phyloP scores from a whole-genome alignment of 2,329 filamentous ascomycete genomes.

The Fusarium phyllophilum region DNA sequence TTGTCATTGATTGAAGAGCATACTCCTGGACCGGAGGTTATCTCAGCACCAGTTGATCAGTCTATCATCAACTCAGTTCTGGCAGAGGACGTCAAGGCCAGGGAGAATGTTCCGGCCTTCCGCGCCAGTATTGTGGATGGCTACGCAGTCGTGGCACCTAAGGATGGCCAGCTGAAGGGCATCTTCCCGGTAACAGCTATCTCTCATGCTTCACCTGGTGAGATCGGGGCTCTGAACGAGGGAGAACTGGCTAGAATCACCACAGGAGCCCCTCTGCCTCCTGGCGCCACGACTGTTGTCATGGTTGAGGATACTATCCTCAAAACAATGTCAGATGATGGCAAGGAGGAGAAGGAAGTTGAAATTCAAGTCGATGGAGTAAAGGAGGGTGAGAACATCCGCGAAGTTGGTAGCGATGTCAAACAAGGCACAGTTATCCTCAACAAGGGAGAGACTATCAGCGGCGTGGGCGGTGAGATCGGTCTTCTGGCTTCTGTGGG shows the following conservation, averaged over 20 bases:
- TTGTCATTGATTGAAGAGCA: constrained; percentile 76
- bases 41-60: constrained; percentile 69
- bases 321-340: constrained; percentile 79
- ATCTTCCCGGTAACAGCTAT: constrained; percentile 87
- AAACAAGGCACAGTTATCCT: constrained; percentile 75
- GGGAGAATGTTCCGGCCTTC: constrained; percentile 90
- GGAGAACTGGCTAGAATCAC: constrained; percentile 91
- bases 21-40: constrained; percentile 70
- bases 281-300: constrained; percentile 88
- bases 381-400: constrained; percentile 83
- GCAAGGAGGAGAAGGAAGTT: constrained; percentile 84
- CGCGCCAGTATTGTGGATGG: constrained; percentile 96
- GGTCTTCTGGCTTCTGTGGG: constrained; percentile 90
- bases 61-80: constrained; percentile 80
- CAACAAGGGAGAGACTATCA: constrained; percentile 81
- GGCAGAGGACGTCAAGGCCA: constrained; percentile 82
- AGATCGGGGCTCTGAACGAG: constrained; percentile 70
- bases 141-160: constrained; percentile 81
- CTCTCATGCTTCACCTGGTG: constrained; percentile 83
- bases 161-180: constrained; percentile 74
- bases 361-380: constrained; percentile 85
- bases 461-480: constrained; percentile 88
- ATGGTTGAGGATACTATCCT: constrained; percentile 92
- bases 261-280: constrained; percentile 90
- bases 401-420: constrained; percentile 91